These are phyloP conservation scores for Puccinia hordei DNA, from an alignment of 1,284 basidiomycete genomes.

Conservation along the genomic window DNA sequence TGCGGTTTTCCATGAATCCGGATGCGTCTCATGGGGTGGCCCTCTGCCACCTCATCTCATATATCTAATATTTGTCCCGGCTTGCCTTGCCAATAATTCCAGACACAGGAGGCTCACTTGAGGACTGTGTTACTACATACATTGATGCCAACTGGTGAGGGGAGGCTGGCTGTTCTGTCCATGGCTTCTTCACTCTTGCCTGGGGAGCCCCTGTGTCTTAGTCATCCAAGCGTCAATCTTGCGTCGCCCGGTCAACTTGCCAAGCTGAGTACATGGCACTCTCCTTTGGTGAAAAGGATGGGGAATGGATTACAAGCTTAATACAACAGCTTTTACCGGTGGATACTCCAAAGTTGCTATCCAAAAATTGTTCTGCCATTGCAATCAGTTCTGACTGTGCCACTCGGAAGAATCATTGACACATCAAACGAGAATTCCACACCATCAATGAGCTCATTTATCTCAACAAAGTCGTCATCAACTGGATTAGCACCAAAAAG, in stretches of 20 bases:
- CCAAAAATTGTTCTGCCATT: not conserved
- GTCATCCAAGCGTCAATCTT: conserved; percentile 17
- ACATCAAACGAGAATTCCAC: conserved; percentile 11
- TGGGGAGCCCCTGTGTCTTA: conserved; percentile 15
- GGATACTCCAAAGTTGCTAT: too few relatives aligned
- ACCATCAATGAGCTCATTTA: not conserved
- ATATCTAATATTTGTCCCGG: not conserved
- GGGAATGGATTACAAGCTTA: not conserved
- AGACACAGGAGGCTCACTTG: too few relatives aligned
- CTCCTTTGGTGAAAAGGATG: not conserved
- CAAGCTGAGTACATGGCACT: conserved; percentile 43
- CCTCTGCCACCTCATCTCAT: conserved; percentile 4
- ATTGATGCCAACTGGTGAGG: too few relatives aligned
- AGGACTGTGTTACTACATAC: too few relatives aligned
- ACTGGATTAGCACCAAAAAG: not conserved
- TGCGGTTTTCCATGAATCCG: too few relatives aligned
- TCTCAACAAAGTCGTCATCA: not conserved
- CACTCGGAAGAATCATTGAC: not conserved
- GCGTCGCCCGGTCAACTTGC: not conserved
- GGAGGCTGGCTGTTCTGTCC: too few relatives aligned
- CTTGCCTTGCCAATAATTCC: not conserved
- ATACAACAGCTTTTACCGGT: not conserved
- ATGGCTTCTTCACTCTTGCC: too few relatives aligned
- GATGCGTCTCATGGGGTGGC: not conserved
- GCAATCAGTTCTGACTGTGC: not conserved